Evolutionary conservation across 306 rosid species (phyloP), one percentile per base, ranked within the genome.

Genomic region (Prunus salicina): DNA sequence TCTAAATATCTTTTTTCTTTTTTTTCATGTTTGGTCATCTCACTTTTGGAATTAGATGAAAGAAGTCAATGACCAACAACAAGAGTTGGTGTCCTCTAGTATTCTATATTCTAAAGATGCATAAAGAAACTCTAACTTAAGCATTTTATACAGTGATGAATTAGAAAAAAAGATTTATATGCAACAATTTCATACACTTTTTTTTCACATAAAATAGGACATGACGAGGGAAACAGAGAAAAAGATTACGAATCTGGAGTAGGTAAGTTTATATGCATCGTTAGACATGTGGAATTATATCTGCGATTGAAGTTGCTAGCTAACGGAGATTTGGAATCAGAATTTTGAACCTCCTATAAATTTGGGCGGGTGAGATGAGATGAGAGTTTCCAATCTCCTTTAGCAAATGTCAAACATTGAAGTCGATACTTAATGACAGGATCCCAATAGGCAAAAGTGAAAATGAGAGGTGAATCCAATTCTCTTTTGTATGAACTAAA

Each of bases 391-490:
- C 76, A 75, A 65, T 41, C 18, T 77, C 62, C 24, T 76, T 80
- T 67, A 76, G 34, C 60, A 80, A 52, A 75, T 69, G 92, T 84
- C 86, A 60, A 75, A 74, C 74, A 77, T 47, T 68, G 84, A 78
- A 62, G 87, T 70, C 81, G 90, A 83, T 79, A 71, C 79, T 78
- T 67, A 38, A 76, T 67, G 63, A 70, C 67, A 76, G 86, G 64
- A 83, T 83, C 89, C 84, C 57, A 79, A 69, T 86, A 67, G 58
- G 18, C 30, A 67, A 78, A 80, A 62, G 79, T 53, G 79, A 80
- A 71, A 84, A 64, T 12, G 80, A 84, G 80, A 75, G 68, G 86
- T 83, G 89, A 82, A 90, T 90, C 96, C 67, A 78, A 80, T 87
- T 85, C 91, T 71, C 74, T 55, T 52, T 18, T 58, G 74, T 30